phyloP scores from a whole-genome alignment of 2,329 filamentous ascomycete species.

The Pseudocercospora pini-densiflorae region DNA sequence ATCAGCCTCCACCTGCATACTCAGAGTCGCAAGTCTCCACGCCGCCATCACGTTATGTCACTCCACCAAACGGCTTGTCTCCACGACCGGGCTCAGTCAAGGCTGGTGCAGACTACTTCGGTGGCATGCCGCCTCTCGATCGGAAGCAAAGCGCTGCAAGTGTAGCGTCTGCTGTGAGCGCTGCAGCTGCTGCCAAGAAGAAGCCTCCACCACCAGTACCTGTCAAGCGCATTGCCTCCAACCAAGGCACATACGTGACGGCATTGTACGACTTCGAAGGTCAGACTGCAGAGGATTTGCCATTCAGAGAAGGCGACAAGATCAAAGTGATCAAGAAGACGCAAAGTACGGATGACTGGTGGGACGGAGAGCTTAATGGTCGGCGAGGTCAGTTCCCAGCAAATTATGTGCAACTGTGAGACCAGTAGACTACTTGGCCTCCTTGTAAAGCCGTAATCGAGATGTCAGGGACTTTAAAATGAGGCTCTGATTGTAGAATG shows the following conservation, averaged over 20 bases:
- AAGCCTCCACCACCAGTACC: slow-evolving; percentile 75
- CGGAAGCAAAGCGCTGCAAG: slow-evolving; percentile 36
- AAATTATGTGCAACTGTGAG: slow-evolving; percentile 64
- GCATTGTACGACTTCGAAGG: slow-evolving; percentile 78
- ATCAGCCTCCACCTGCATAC: slow-evolving; percentile 28
- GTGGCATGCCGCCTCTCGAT: slow-evolving; percentile 23
- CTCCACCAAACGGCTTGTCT: slow-evolving; percentile 30
- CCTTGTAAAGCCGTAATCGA: no score
- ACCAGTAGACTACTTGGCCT: background rate
- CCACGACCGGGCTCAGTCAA: slow-evolving; percentile 27
- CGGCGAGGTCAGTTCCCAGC: slow-evolving; percentile 76
- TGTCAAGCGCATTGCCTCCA: slow-evolving; percentile 59
- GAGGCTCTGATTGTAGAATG: background rate
- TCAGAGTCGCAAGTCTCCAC: slow-evolving; percentile 34
- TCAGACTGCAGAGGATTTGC: slow-evolving; percentile 70
- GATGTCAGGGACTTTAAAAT: no score
- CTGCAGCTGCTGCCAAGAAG: slow-evolving; percentile 61
- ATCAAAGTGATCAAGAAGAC: slow-evolving; percentile 81
- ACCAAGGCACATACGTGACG: slow-evolving; percentile 52
- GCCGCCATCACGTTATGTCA: slow-evolving; percentile 41
- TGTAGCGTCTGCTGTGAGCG: slow-evolving; percentile 36
- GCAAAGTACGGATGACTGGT: slow-evolving; percentile 82
- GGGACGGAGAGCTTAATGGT: slow-evolving; percentile 77
- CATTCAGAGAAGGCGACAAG: slow-evolving; percentile 75
- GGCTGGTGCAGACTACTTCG: slow-evolving; percentile 39